Evolutionary conservation across 495 filamentous ascomycete species (phyloP), one percentile per base, ranked within the genome.

Genomic region (Xylaria grammica): DNA sequence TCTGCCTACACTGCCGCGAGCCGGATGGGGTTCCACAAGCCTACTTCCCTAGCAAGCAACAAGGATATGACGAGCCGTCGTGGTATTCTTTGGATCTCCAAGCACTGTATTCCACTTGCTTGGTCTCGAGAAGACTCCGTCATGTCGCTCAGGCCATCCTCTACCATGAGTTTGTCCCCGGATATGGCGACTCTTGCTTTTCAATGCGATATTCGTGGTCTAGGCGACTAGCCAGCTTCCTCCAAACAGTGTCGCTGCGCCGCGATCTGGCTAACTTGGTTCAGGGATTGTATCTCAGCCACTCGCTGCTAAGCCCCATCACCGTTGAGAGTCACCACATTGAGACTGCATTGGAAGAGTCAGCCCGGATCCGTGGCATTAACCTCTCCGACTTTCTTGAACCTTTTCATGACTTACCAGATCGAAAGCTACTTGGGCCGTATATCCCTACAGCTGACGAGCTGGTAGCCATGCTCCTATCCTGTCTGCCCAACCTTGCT

Each of bases 1-100:
- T 69, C 45, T 65, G 67, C 51, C 51, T 53, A 27, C 66, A 68
- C 62, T 68, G 61, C 26, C 66, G 56, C 49, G 49, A 65, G 40
- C 19, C 49, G 11, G 61, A 32, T 48, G 44, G 38, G 20, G 27
- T 19, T 10, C 61, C 62, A 15, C 38, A 56, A 30, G 62, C 45
- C 48, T 61, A 49, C 66, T 61, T 29, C 61, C 34, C 17, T 29
- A 55, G 27, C 1, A 26, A 44, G 30, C 46, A 30, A 5, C 29
- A 60, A 53, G 22, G 15, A 5, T 20, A 20, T 34, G 17, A 17
- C 19, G 26, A 62, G 30, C 66, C 56, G 8, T 65, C 61, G 22
- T 68, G 66, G 66, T 65, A 68, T 52, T 56, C 61, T 22, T 59
- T 57, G 17, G 66, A 68, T 50, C 29, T 13, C 32, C 36, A 57